A percentile compares a stretch with the other conserved stretches of the same genome.
phyloP scores from a whole-genome alignment of 2,329 filamentous ascomycete species.

The Sclerotinia sclerotiorum region DNA sequence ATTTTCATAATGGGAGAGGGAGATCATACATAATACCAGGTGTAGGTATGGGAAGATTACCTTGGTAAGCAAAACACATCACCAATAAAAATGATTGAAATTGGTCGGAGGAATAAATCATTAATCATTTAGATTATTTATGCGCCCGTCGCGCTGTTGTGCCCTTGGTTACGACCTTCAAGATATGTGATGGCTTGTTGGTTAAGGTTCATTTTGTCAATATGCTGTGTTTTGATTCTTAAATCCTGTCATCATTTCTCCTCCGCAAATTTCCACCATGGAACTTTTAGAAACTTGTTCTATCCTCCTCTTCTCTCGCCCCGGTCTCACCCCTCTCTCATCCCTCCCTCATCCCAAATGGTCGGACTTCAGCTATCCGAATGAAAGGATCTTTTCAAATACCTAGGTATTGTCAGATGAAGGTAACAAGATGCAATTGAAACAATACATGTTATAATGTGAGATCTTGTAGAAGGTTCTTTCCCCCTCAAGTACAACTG shows the following conservation, averaged over 20 bases:
- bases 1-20: not conserved
- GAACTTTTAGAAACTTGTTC: slow-evolving; percentile 24
- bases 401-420: not conserved
- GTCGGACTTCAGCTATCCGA: slow-evolving; percentile 10
- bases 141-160: slow-evolving; percentile 17
- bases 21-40: not conserved
- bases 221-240: slow-evolving; percentile 19
- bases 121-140: not conserved
- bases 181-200: slow-evolving; percentile 7
- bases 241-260: slow-evolving; percentile 11
- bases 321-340: too few species aligned
- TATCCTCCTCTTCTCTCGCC: not conserved
- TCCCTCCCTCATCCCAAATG: not conserved
- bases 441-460: not conserved
- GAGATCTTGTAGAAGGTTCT: not conserved
- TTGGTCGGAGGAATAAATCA: slow-evolving; percentile 4
- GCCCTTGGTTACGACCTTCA: not conserved
- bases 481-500: too few species aligned
- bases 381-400: not conserved
- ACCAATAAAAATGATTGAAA: not conserved
- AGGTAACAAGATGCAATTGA: not conserved
- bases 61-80: slow-evolving; percentile 6
- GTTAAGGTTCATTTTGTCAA: slow-evolving; percentile 12
- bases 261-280: slow-evolving; percentile 14
- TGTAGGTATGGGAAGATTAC: not conserved